These are phyloP conservation scores for Ascoidea rubescens DNA, from an alignment of 805 yeast genomes.

Conservation along the genomic window DNA sequence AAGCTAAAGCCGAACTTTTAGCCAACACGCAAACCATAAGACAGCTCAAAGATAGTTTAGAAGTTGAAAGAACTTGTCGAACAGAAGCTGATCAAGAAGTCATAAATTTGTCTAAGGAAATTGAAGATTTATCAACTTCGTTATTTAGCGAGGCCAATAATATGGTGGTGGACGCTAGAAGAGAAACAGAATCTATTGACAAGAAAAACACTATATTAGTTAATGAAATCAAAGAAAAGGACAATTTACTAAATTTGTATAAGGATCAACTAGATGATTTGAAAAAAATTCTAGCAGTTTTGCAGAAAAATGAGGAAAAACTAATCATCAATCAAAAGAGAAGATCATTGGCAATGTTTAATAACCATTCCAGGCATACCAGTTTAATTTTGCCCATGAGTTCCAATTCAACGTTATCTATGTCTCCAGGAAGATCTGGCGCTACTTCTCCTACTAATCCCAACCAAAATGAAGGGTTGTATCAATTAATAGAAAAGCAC, in stretches of 20 bases:
- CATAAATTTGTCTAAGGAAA: slow-evolving; percentile 49
- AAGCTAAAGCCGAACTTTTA: too few relatives aligned
- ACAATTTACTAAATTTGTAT: slow-evolving; percentile 45
- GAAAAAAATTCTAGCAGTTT: slow-evolving; percentile 42
- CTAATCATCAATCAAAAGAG: slow-evolving; percentile 40
- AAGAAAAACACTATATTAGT: slow-evolving; percentile 39
- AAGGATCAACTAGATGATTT: slow-evolving; percentile 54
- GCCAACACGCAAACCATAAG: too few relatives aligned
- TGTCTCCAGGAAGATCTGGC: background rate
- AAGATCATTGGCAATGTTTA: slow-evolving; percentile 22
- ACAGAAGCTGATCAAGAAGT: slow-evolving; percentile 44
- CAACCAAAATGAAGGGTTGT: background rate
- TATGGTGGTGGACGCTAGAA: slow-evolving; percentile 68
- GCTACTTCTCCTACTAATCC: background rate
- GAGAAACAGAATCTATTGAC: slow-evolving; percentile 45
- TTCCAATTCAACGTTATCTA: background rate
- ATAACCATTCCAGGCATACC: background rate
- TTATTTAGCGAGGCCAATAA: slow-evolving; percentile 73
- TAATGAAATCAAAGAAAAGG: slow-evolving; percentile 49
- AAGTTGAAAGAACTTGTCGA: slow-evolving; percentile 21
- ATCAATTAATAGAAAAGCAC: slow-evolving; percentile 8
- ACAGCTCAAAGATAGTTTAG: slow-evolving; percentile 8
- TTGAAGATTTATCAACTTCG: slow-evolving; percentile 67
- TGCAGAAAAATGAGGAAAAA: slow-evolving; percentile 21
- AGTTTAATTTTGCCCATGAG: background rate